Percentiles rank a stretch among this genome's conserved stretches.
These are phyloP conservation scores for Parascedosporium putredinis DNA, from an alignment of 2,329 filamentous ascomycete genomes.

Conservation along the genomic window DNA sequence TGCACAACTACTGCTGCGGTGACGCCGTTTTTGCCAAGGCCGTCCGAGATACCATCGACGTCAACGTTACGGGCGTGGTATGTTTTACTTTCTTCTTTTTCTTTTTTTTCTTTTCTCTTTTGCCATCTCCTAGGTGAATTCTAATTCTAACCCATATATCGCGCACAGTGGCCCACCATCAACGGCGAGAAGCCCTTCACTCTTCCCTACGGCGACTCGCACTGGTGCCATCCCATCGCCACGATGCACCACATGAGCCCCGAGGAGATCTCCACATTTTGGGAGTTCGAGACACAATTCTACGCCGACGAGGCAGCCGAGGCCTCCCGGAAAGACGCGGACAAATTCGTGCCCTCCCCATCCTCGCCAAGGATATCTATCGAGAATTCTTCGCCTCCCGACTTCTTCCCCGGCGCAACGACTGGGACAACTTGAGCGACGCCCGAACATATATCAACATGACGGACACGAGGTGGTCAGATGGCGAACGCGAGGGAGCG, in stretches of 20 bases:
- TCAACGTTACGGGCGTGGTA: constrained; percentile 31
- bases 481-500: constrained; percentile 21
- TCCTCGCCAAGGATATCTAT: constrained; percentile 38
- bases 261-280: constrained; percentile 39
- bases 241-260: constrained; percentile 46
- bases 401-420: constrained; percentile 26
- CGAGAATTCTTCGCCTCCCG: constrained; percentile 31
- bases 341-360: constrained; percentile 13
- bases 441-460: constrained; percentile 30
- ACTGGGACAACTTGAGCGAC: constrained; percentile 46
- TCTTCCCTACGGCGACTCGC: constrained; percentile 32
- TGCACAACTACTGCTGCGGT: constrained; percentile 36
- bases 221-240: constrained; percentile 45
- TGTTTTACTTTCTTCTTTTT: constrained; percentile 15
- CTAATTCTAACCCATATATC: background rate
- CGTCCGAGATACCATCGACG: constrained; percentile 31
- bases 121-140: background rate
- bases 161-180: constrained; percentile 36
- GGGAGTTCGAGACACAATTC: constrained; percentile 39
- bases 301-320: constrained; percentile 18
- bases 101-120: background rate
- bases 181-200: constrained; percentile 45
- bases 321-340: constrained; percentile 11
- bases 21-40: constrained; percentile 38
- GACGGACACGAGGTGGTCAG: constrained; percentile 18